These are phyloP conservation scores for Fusarium sulawesiense DNA, from an alignment of 2,329 filamentous ascomycete species.

Conservation along the genomic window DNA sequence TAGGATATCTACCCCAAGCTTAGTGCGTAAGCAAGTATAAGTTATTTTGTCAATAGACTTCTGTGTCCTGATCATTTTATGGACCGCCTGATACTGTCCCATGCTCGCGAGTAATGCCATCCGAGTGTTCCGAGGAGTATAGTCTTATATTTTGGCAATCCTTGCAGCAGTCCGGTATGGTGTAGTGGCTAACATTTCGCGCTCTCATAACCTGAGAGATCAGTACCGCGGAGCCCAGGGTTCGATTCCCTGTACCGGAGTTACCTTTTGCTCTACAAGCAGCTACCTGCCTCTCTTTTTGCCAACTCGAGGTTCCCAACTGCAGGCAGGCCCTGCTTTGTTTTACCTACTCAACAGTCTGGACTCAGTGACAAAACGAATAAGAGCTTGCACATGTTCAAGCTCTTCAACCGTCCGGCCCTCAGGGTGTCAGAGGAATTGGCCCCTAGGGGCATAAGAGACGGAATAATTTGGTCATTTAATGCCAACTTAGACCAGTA, in stretches of 20 bases:
- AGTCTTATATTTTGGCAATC: accelerated
- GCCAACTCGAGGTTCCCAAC: background rate
- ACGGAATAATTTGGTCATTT: no score
- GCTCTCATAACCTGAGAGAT: constrained; percentile 46
- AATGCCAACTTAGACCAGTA: no score
- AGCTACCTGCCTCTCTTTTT: background rate
- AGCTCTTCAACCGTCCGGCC: background rate
- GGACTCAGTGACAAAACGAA: background rate
- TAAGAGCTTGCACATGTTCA: background rate
- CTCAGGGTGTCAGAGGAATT: no score
- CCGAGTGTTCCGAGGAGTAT: accelerated
- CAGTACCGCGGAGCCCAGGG: constrained; percentile 43
- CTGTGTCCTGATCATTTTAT: no score
- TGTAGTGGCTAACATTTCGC: constrained; percentile 52
- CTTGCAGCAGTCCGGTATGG: constrained; percentile 45
- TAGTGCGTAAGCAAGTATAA: no score
- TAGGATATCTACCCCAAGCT: no score
- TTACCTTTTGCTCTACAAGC: background rate
- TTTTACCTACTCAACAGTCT: background rate
- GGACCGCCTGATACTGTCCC: no score
- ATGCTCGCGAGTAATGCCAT: background rate
- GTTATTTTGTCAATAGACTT: no score
- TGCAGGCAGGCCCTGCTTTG: background rate
- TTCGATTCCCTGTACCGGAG: constrained; percentile 47
- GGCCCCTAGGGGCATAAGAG: no score